These are phyloP conservation scores for Coccomyxa sp. DNA, from an alignment of 139 green algal genomes.

Conservation along the genomic window DNA sequence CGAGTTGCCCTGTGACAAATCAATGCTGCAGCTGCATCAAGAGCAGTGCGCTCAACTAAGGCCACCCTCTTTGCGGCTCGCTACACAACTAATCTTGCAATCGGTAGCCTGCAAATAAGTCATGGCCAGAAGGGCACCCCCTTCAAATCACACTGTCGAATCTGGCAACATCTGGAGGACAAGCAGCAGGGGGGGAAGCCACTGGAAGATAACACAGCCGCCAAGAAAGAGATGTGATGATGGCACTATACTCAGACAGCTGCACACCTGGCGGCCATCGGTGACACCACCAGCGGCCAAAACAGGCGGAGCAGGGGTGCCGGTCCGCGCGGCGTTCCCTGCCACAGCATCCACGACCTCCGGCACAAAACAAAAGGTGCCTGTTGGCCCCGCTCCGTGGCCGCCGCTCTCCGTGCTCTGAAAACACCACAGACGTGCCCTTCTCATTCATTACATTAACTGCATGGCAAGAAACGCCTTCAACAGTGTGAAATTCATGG, in stretches of 20 bases:
- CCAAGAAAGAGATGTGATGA: no score
- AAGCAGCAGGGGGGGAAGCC: no score
- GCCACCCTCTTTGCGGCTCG: no score
- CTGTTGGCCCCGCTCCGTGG: not conserved
- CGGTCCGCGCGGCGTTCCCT: not conserved
- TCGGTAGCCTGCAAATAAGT: no score
- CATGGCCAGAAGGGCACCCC: no score
- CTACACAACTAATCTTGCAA: no score
- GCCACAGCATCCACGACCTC: not conserved
- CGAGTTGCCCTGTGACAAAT: not conserved
- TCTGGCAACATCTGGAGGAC: no score
- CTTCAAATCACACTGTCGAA: no score
- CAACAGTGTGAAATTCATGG: not conserved
- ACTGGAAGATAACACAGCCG: no score
- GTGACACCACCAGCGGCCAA: not conserved
- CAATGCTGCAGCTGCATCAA: not conserved
- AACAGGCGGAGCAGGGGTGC: not conserved
- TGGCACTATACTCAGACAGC: no score
- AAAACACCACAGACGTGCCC: not conserved
- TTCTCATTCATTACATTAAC: not conserved
- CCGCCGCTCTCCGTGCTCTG: not conserved
- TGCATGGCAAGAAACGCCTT: not conserved
- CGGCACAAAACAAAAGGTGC: not conserved
- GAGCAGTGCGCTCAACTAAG: not conserved
- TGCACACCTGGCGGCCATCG: constrained; percentile 2